Evolutionary conservation across 23 red algal species (phyloP).

Genomic region (Cyanidioschyzon merolae): DNA sequence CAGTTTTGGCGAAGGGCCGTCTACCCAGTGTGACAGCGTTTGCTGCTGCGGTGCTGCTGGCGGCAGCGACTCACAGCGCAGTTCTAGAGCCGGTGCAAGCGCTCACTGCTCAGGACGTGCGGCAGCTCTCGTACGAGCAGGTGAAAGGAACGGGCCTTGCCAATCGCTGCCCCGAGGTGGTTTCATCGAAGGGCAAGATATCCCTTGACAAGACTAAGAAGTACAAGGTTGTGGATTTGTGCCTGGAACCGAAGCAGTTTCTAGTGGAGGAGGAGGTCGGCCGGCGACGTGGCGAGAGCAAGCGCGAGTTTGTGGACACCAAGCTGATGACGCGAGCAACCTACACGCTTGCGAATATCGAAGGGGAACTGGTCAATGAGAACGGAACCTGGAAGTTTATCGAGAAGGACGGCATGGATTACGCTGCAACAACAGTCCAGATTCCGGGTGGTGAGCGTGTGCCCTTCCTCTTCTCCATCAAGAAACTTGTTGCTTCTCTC

Average conservation of each 20-base stretch:
- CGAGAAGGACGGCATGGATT: slow-evolving; percentile 97
- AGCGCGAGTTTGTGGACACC: slow-evolving; percentile 82
- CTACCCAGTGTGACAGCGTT: background rate
- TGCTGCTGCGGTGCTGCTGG: background rate
- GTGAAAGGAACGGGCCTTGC: slow-evolving; percentile 94
- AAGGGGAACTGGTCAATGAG: slow-evolving; percentile 50
- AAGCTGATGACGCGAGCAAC: slow-evolving; percentile 96
- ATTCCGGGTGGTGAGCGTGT: slow-evolving; percentile 95
- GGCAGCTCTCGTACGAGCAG: slow-evolving; percentile 85
- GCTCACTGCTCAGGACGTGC: slow-evolving; percentile 62
- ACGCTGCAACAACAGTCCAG: slow-evolving; percentile 92
- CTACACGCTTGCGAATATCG: slow-evolving; percentile 81
- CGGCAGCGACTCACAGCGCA: slow-evolving; percentile 1
- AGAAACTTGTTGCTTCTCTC: slow-evolving; percentile 71
- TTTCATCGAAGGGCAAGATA: slow-evolving; percentile 70
- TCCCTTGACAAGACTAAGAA: slow-evolving; percentile 56
- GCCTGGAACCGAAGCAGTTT: slow-evolving; percentile 95
- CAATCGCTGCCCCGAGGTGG: slow-evolving; percentile 94
- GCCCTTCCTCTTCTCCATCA: slow-evolving; percentile 95
- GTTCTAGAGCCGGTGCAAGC: slow-evolving; percentile 30
- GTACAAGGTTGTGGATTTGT: slow-evolving; percentile 98
- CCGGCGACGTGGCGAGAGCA: slow-evolving; percentile 46
- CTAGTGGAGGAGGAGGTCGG: slow-evolving; percentile 85
- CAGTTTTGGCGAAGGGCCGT: background rate
- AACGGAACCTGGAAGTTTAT: slow-evolving; percentile 45